phyloP scores from a whole-genome alignment of 768 basidiomycete species.

The Leccinellum luteum region DNA sequence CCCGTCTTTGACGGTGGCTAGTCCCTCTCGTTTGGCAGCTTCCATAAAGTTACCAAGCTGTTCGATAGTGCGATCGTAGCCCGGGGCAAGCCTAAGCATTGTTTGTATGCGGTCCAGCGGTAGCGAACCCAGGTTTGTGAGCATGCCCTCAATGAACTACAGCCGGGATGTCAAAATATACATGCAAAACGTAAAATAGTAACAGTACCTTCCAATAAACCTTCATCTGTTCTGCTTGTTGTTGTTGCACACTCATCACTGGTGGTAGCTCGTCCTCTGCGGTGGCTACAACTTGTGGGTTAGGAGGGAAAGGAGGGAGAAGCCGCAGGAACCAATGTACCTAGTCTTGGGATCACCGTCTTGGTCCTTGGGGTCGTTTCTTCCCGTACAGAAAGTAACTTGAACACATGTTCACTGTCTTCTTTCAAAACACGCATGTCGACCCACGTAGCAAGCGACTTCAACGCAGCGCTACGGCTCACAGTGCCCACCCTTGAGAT shows the following conservation, averaged over 20 bases:
- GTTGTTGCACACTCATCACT: conserved; percentile 60
- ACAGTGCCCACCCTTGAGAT: conserved; percentile 60
- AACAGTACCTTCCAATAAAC: conserved; percentile 78
- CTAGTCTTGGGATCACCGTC: conserved; percentile 21
- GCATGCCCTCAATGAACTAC: conserved; percentile 89
- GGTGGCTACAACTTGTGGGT: conserved; percentile 18
- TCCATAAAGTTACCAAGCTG: conserved; percentile 82
- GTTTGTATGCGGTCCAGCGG: conserved; percentile 81
- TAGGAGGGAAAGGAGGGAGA: not conserved
- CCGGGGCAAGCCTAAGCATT: conserved; percentile 82
- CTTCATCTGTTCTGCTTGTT: conserved; percentile 82
- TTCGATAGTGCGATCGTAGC: conserved; percentile 76
- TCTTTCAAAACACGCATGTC: conserved; percentile 80
- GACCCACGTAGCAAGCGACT: conserved; percentile 81
- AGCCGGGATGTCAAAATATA: not conserved
- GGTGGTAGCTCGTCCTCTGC: conserved; percentile 48
- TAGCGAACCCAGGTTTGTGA: conserved; percentile 78
- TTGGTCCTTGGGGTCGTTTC: conserved; percentile 34
- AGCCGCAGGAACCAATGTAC: conserved; percentile 12
- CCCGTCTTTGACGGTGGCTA: conserved; percentile 68
- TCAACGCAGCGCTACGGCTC: conserved; percentile 62
- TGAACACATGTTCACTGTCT: conserved; percentile 55
- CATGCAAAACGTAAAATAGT: not conserved
- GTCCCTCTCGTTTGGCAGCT: conserved; percentile 71
- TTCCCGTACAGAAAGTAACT: conserved; percentile 61